These are phyloP conservation scores for Penicillium daleae DNA, from an alignment of 495 filamentous ascomycete species.

Conservation along the genomic window DNA sequence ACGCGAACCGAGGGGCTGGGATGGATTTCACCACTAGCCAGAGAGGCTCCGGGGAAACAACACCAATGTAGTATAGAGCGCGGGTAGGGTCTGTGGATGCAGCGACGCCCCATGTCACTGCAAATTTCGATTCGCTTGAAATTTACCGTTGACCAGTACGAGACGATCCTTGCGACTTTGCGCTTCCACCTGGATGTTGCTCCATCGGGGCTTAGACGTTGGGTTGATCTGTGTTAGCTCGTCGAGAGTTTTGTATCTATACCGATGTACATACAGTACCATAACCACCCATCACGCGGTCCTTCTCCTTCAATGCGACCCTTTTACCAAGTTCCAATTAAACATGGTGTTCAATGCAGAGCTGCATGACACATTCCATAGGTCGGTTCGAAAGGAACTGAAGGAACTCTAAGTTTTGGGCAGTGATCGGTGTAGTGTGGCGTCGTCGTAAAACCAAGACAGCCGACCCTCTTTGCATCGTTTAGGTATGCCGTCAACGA, in stretches of 20 bases:
- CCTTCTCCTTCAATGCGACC: background rate
- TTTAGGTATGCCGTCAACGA: background rate
- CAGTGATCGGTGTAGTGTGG: slow-evolving; percentile 11
- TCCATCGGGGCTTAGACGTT: slow-evolving; percentile 1
- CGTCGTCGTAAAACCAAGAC: background rate
- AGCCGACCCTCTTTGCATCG: background rate
- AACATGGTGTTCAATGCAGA: background rate
- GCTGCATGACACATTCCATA: background rate
- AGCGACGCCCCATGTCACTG: slow-evolving; percentile 1
- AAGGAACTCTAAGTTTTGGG: slow-evolving; percentile 3
- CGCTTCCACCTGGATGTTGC: background rate
- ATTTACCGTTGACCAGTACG: background rate
- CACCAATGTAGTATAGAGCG: slow-evolving; percentile 11
- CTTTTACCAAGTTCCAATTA: background rate
- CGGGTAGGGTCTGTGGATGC: slow-evolving; percentile 10
- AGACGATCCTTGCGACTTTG: background rate
- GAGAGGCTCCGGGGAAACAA: slow-evolving; percentile 12
- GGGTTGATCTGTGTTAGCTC: background rate
- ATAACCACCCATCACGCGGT: background rate
- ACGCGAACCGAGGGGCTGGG: background rate
- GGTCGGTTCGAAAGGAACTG: background rate
- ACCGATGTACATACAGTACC: background rate
- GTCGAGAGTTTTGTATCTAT: background rate
- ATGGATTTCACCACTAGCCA: background rate
- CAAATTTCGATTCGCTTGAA: slow-evolving; percentile 3